These are phyloP conservation scores for Tulasnella sp. DNA, from an alignment of 768 basidiomycete genomes.

Conservation along the genomic window DNA sequence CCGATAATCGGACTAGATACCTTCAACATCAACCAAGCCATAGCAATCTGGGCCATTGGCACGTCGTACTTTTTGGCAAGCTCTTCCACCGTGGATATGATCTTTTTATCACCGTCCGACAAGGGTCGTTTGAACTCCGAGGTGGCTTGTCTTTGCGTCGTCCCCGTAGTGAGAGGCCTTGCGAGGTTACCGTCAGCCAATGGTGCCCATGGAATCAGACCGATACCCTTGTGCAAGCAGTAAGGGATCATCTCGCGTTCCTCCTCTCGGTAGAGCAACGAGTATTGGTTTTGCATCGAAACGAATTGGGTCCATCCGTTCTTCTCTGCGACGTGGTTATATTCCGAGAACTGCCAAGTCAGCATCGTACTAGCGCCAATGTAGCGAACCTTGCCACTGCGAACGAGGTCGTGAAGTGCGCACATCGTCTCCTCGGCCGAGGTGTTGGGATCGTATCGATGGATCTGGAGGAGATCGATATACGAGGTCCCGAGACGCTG, in stretches of 20 bases:
- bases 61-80: constrained; percentile 33
- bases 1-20: constrained; percentile 25
- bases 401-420: constrained; percentile 40
- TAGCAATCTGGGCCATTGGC: constrained; percentile 38
- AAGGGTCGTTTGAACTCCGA: constrained; percentile 25
- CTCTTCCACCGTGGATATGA: constrained; percentile 27
- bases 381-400: constrained; percentile 41
- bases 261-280: constrained; percentile 46
- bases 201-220: constrained; percentile 43
- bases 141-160: constrained; percentile 20
- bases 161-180: background rate
- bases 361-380: constrained; percentile 41
- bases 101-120: constrained; percentile 30
- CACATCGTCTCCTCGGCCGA: constrained; percentile 40
- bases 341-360: constrained; percentile 31
- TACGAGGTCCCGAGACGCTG: constrained; percentile 32
- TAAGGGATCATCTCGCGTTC: constrained; percentile 24
- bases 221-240: constrained; percentile 41
- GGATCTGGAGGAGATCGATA: constrained; percentile 39
- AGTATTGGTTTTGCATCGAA: constrained; percentile 47
- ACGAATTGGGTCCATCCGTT: constrained; percentile 44
- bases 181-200: constrained; percentile 26
- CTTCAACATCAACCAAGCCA: constrained; percentile 35
- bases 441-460: constrained; percentile 32
- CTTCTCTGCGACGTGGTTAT: constrained; percentile 29